A percentile compares a stretch with the other conserved stretches of the same genome.
Conservation (phyloP, 139 green algal genomes). For the Tetradesmus lagerheimii region DNA sequence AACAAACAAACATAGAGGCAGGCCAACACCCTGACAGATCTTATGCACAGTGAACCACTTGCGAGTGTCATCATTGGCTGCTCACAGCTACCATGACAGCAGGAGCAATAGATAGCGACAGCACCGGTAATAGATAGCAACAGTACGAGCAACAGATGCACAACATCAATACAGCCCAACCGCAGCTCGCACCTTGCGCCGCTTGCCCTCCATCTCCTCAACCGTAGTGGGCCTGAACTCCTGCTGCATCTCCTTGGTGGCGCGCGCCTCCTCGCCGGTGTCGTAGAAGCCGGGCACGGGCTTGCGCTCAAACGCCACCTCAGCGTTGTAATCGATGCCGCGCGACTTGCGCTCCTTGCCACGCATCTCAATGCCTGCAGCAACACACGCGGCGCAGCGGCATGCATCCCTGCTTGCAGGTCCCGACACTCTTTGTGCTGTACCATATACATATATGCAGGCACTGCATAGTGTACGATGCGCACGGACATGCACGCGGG, state of each 20-base stretch:
- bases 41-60: too few relatives aligned
- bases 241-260: slow-evolving; percentile 73
- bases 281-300: slow-evolving; percentile 93
- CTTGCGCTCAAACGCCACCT: slow-evolving; percentile 96
- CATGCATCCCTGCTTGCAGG: too few relatives aligned
- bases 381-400: background rate
- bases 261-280: slow-evolving; percentile 76
- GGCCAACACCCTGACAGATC: too few relatives aligned
- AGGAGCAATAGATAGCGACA: too few relatives aligned
- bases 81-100: too few relatives aligned
- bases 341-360: slow-evolving; percentile 48
- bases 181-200: slow-evolving; percentile 62
- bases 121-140: too few relatives aligned
- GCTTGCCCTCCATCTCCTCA: slow-evolving; percentile 92
- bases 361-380: slow-evolving; percentile 44
- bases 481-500: too few relatives aligned
- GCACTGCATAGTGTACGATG: too few relatives aligned
- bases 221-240: slow-evolving; percentile 92
- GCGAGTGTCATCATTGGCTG: too few relatives aligned
- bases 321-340: slow-evolving; percentile 88
- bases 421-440: background rate
- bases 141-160: too few relatives aligned
- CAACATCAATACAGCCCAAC: background rate
- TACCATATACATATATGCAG: background rate
- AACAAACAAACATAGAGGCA: too few relatives aligned